A percentile compares a stretch with the other conserved stretches of the same genome.
Evolutionary conservation across 805 yeast species (phyloP).

Genomic region (Wickerhamiella siamensis): DNA sequence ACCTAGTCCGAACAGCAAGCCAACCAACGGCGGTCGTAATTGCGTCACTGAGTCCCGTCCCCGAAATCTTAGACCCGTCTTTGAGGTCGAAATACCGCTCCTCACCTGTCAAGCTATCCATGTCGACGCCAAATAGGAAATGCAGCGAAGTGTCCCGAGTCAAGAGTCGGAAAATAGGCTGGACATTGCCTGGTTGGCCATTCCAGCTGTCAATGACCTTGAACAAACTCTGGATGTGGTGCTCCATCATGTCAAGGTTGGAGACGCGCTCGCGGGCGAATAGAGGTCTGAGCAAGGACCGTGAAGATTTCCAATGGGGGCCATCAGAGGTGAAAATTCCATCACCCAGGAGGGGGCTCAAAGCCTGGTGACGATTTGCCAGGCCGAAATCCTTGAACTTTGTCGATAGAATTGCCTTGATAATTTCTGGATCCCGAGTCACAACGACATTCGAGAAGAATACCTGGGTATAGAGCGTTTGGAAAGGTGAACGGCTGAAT

Average conservation of each 20-base stretch:
- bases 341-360: conserved; percentile 21
- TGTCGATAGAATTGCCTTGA: conserved; percentile 23
- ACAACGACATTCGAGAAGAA: conserved; percentile 3
- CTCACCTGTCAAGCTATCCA: conserved; percentile 14
- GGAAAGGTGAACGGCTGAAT: background rate
- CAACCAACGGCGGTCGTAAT: conserved; percentile 15
- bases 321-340: conserved; percentile 26
- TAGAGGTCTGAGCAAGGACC: conserved; percentile 24
- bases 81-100: conserved; percentile 2
- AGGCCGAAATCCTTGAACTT: conserved; percentile 22
- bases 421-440: conserved; percentile 22
- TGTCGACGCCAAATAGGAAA: conserved; percentile 23
- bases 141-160: conserved; percentile 25
- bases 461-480: background rate
- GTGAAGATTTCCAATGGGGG: conserved; percentile 23
- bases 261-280: conserved; percentile 16
- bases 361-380: conserved; percentile 17
- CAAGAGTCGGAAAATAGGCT: conserved; percentile 15
- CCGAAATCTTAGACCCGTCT: conserved; percentile 1
- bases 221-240: conserved; percentile 4
- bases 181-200: background rate
- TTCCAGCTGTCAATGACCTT: background rate
- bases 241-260: conserved; percentile 14
- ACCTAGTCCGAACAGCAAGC: conserved; percentile 10
- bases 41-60: conserved; percentile 10